Evolutionary conservation across 305 asterid species (phyloP).

Genomic region (Vinca major): DNA sequence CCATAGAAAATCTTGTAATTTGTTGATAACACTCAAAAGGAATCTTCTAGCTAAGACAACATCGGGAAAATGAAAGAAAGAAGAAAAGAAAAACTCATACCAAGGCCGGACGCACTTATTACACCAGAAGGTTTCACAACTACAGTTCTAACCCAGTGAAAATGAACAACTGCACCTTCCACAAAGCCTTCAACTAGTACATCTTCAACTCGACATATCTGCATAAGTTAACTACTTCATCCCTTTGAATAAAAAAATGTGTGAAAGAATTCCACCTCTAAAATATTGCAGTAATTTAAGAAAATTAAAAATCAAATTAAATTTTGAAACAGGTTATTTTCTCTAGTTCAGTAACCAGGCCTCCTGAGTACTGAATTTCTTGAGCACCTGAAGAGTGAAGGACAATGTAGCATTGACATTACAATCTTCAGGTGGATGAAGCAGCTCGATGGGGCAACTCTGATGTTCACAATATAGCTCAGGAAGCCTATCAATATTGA

Average conservation of each 20-base stretch:
- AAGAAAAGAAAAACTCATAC: slow-evolving; percentile 23
- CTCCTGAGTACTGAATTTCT: slow-evolving; percentile 32
- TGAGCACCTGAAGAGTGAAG: slow-evolving; percentile 82
- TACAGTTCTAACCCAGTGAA: slow-evolving; percentile 69
- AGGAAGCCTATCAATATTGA: slow-evolving; percentile 36
- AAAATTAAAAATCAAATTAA: background rate
- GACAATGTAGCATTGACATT: slow-evolving; percentile 69
- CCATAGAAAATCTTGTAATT: background rate
- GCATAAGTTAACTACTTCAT: slow-evolving; percentile 22
- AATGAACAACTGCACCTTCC: slow-evolving; percentile 77
- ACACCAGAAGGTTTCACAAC: slow-evolving; percentile 53
- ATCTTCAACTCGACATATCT: slow-evolving; percentile 91
- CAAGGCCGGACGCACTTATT: slow-evolving; percentile 74
- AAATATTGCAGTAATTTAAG: background rate
- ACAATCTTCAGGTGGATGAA: slow-evolving; percentile 90
- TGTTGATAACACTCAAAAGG: slow-evolving; percentile 6
- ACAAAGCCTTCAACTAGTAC: slow-evolving; percentile 53
- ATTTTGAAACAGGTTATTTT: background rate
- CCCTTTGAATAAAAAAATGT: background rate
- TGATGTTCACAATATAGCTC: slow-evolving; percentile 43
- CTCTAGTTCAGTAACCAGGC: slow-evolving; percentile 9
- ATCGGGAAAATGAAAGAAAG: background rate
- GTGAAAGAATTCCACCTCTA: background rate
- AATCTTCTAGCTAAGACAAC: slow-evolving; percentile 6
- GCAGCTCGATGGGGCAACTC: slow-evolving; percentile 61